Percentiles rank a stretch among this genome's conserved stretches.
phyloP scores from a whole-genome alignment of 2,329 filamentous ascomycete genomes.

The Colletotrichum liriopes region DNA sequence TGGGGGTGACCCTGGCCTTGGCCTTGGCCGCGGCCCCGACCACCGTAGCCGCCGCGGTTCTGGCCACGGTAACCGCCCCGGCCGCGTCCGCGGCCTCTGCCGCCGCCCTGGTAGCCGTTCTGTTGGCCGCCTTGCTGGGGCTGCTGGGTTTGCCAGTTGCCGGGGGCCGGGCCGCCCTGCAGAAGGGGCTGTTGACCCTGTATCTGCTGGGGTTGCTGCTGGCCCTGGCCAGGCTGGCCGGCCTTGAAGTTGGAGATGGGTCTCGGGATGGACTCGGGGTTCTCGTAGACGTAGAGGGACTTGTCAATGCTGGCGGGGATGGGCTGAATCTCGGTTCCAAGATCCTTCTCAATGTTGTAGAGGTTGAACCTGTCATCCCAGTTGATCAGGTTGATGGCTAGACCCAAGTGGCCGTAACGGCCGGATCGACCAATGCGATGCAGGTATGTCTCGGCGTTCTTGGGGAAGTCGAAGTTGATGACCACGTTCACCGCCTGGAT shows the following conservation, averaged over 20 bases:
- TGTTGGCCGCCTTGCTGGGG: slow-evolving; percentile 49
- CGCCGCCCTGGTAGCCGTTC: slow-evolving; percentile 52
- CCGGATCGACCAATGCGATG: slow-evolving; percentile 98
- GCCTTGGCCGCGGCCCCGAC: slow-evolving; percentile 39
- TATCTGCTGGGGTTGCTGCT: slow-evolving; percentile 45
- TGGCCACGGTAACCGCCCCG: slow-evolving; percentile 45
- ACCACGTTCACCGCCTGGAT: slow-evolving; percentile 99
- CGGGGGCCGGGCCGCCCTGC: slow-evolving; percentile 47
- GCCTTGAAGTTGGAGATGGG: slow-evolving; percentile 72
- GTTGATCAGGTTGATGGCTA: slow-evolving; percentile 99
- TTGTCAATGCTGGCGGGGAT: slow-evolving; percentile 97
- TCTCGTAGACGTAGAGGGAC: slow-evolving; percentile 97
- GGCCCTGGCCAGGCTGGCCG: slow-evolving; percentile 49
- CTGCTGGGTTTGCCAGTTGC: slow-evolving; percentile 51
- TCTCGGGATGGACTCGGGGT: slow-evolving; percentile 93
- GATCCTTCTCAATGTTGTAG: slow-evolving; percentile 97
- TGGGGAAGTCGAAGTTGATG: slow-evolving; percentile 99
- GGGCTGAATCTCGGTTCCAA: slow-evolving; percentile 97
- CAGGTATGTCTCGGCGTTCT: slow-evolving; percentile 98
- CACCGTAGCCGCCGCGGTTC: slow-evolving; percentile 35
- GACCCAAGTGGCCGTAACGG: slow-evolving; percentile 94
- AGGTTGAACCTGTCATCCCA: slow-evolving; percentile 99
- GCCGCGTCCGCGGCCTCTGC: slow-evolving; percentile 48
- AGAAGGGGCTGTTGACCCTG: slow-evolving; percentile 46
- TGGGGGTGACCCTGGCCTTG: slow-evolving; percentile 44